Evolutionary conservation across 257 asterid species (phyloP), one percentile per base, ranked within the genome.

Genomic region (Primulina tabacum): DNA sequence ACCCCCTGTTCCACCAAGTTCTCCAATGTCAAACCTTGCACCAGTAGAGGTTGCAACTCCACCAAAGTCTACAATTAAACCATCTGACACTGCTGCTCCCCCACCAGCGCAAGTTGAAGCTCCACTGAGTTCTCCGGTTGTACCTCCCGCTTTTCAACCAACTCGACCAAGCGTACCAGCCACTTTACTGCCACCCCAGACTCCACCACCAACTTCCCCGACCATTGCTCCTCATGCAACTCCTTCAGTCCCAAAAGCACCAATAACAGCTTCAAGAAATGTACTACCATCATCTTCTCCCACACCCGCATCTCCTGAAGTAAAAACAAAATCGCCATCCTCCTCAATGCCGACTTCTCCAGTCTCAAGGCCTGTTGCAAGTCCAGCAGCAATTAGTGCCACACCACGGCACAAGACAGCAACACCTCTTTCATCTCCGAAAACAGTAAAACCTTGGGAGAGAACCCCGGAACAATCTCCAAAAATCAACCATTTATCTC

Each of bases 361-460:
- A 0, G 56, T n/a, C 35, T 65, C 75, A 37, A 78, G 63, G 34
- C 77, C 74, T 28, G 71, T 38, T 18, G 12, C 73, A 21, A 33
- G 76, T 63, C 18, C 74, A 14, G 52, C 68, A 21, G 18, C 18
- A 38, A 24, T 65, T 8, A 28, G 40, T 7, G 35, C 68, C 68
- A 28, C 67, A 18, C 34, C 64, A 52, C 55, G 77, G 58, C 20
- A 24, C 68, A 61, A 75, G 47, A 21, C 60, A 7, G 62, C 74
- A 14, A 38, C 87, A 58, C 86, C 82, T 58, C 16, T 50, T 21
- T 24, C 80, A 65, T 76, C 89, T 69, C 86, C 92, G 5, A 79
- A 71, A 68, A 33, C 5, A 28, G 73, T 74, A 74, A 77, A 79
- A 63, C 78, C 86, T 3, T 14, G 60, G n/a, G 77, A 68, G 5